Evolutionary conservation across 2,329 filamentous ascomycete species (phyloP), one percentile per base, ranked within the genome.

Genomic region (Claviceps arundinis): DNA sequence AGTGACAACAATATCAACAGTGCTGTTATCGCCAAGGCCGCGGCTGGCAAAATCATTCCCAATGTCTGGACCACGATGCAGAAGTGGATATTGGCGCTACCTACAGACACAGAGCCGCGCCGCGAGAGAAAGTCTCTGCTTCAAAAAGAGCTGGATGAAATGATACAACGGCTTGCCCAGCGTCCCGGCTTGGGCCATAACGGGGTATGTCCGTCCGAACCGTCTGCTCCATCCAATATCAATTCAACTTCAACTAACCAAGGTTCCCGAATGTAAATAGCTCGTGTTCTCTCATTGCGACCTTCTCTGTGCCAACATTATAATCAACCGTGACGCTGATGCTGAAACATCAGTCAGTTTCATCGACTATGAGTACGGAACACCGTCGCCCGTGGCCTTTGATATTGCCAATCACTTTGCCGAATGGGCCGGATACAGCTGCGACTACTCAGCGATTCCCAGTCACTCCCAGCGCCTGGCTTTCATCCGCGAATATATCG

Each of bases 281-380:
- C 82, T 95, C 59, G 82, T 97, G 47, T 96, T 97, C 72, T 86
- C 87, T 56, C 91, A 97, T 70, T 95, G 90, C 74, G 93, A 98
- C 68, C 79, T 98, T 24, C 75, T 98, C n/a, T 89, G 86, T 66
- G 93, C 90, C 59, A 98, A 98, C 65, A 87, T 98, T 58, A 97
- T 98, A 62, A 81, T 96, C 57, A 76, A 88, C 58, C 64, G 62
- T 45, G 59, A 68, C 34, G 61, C 59, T 26, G 60, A 65, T 14
- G 62, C 69, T 34, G 65, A 59, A 50, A 58, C 67, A 37, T 64
- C 73, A 24, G 73, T 77, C 48, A 75, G 80, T 63, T 97, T 98
- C 70, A 98, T 98, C 66, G 93, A 98, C 70, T 98, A 97, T 73
- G 93, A 98, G 68, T 98, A 98, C 68, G 89, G 90, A 14, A 93